Conservation (phyloP, 1,284 basidiomycete species). For the Pisolithus thermaeus region DNA sequence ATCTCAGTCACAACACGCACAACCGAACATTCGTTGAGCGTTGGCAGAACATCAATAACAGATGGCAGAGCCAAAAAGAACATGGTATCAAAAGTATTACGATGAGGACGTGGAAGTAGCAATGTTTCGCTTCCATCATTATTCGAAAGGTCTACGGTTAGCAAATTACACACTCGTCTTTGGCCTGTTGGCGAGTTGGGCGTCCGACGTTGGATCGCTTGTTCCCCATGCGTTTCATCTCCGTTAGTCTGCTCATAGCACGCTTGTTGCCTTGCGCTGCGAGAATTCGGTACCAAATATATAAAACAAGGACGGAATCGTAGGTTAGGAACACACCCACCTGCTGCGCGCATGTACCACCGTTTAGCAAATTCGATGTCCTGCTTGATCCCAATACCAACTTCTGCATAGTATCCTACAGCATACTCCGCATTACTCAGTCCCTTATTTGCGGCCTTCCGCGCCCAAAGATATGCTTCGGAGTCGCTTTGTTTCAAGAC, state of each 20-base stretch:
- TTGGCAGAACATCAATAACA: constrained; percentile 5
- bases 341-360: constrained; percentile 98
- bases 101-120: not conserved
- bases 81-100: not conserved
- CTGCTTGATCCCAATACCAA: constrained; percentile 95
- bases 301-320: not conserved
- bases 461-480: constrained; percentile 96
- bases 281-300: constrained; percentile 4
- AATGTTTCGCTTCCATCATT: not conserved
- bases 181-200: constrained; percentile 87
- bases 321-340: constrained; percentile 43
- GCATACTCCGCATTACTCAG: constrained; percentile 94
- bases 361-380: constrained; percentile 94
- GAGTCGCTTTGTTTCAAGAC: constrained; percentile 96
- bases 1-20: not conserved
- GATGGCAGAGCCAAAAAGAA: not conserved
- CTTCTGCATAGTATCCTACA: constrained; percentile 95
- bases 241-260: constrained; percentile 91
- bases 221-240: constrained; percentile 79
- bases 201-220: constrained; percentile 68
- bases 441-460: constrained; percentile 90
- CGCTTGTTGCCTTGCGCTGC: constrained; percentile 91
- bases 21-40: not conserved
- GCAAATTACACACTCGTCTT: constrained; percentile 85
- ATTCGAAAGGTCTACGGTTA: constrained; percentile 26